Evolutionary conservation across 2,329 filamentous ascomycete species (phyloP), one percentile per base, ranked within the genome.

Genomic region (Lasiodiplodia theobromae): DNA sequence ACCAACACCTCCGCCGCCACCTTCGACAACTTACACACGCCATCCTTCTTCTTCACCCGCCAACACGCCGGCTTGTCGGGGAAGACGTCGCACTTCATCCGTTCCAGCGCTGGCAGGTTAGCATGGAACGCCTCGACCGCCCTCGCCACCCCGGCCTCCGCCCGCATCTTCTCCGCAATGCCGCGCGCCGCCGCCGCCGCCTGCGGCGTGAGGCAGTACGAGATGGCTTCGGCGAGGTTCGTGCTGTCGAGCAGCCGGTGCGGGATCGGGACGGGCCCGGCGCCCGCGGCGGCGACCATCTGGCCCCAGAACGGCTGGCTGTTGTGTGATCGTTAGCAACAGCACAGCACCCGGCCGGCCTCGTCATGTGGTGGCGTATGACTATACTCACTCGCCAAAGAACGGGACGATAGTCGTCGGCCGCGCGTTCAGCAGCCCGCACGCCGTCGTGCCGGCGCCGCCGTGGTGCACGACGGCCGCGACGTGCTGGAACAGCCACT

Each of bases 31-130:
- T 58, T 52, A 31, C 4, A 21, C 25, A 7, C 16, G 8, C 37
- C 62, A 73, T 73, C 3, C 77, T 70, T 53, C 78, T 71, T 10
- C 78, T 80, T 23, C 76, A 60, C 3, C 5, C 7, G 16, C 93
- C 93, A 97, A 0, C 90, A 89, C 0, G 94, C 93, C 1, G 87
- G 85, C 44, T 89, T 85, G 63, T 86, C 86, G 0, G 92, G 92
- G 31, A 88, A 86, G 28, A 96, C 74, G 7, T 87, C 86, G 77
- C 93, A 96, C n/a, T 83, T 77, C 64, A 91, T 82, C 12, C 28
- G 23, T n/a, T 67, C 64, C 21, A 67, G 37, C 5, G 64, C 3
- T 4, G 25, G 64, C 0, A 96, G 81, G 67, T 78, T 77, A 11
- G 76, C 79, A 71, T 86, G 82, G 69, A 86, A 86, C 2, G 77